phyloP scores from a whole-genome alignment of 116 monocot genomes.

The Trichopus zeylanicus region DNA sequence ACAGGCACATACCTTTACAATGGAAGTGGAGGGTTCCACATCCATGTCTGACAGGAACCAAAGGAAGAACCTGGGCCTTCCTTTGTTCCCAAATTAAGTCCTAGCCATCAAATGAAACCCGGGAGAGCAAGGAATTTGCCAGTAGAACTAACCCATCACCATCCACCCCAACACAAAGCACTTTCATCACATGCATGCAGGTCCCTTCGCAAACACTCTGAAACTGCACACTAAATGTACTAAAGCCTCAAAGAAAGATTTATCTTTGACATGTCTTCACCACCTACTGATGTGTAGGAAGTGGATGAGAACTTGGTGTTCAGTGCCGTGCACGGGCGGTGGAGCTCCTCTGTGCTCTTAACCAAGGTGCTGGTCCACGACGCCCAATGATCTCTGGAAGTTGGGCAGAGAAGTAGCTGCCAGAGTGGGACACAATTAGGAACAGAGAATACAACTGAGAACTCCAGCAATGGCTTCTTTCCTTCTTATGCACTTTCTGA shows the following conservation, averaged over 20 bases:
- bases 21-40: too few relatives aligned
- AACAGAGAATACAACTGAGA: constrained; percentile 7
- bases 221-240: too few relatives aligned
- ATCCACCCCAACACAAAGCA: too few relatives aligned
- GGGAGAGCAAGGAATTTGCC: too few relatives aligned
- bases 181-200: too few relatives aligned
- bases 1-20: too few relatives aligned
- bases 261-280: not conserved
- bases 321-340: not conserved
- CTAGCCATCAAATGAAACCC: too few relatives aligned
- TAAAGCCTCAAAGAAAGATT: constrained; percentile 7
- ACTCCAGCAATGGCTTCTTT: constrained; percentile 46
- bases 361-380: constrained; percentile 3
- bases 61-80: too few relatives aligned
- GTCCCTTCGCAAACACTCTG: too few relatives aligned
- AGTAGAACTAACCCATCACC: too few relatives aligned
- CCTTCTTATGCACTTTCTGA: constrained; percentile 94
- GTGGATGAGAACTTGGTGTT: not conserved
- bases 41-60: too few relatives aligned
- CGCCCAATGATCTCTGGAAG: not conserved
- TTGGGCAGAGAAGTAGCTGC: not conserved
- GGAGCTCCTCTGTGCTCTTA: constrained; percentile 4
- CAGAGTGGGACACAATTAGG: constrained; percentile 5
- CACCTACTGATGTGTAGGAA: not conserved
- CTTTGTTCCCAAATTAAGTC: too few relatives aligned